Evolutionary conservation across 2,329 filamentous ascomycete species (phyloP).

Genomic region (Trichothecium roseum): DNA sequence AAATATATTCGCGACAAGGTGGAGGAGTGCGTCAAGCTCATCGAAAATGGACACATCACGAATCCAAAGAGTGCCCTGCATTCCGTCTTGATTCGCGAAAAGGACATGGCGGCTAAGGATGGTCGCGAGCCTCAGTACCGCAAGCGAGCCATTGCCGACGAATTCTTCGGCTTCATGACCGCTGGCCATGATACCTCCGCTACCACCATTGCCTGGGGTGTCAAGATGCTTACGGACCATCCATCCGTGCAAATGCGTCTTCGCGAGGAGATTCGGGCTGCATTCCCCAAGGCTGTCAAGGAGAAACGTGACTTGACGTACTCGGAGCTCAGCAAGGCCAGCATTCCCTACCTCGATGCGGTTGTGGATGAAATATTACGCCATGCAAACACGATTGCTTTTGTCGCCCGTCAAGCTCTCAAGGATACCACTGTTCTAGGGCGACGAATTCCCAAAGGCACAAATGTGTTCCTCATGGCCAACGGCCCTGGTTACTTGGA

Average conservation of each 20-base stretch:
- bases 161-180: slow-evolving; percentile 17
- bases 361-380: slow-evolving; percentile 25
- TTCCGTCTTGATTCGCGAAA: slow-evolving; percentile 20
- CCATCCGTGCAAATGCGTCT: slow-evolving; percentile 15
- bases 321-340: slow-evolving; percentile 15
- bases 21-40: slow-evolving; percentile 10
- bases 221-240: slow-evolving; percentile 13
- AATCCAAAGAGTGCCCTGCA: slow-evolving; percentile 17
- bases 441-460: slow-evolving; percentile 20
- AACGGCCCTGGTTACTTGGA: slow-evolving; percentile 15
- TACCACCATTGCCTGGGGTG: slow-evolving; percentile 15
- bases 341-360: slow-evolving; percentile 24
- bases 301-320: slow-evolving; percentile 13
- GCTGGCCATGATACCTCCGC: slow-evolving; percentile 21
- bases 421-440: slow-evolving; percentile 22
- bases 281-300: slow-evolving; percentile 8
- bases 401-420: slow-evolving; percentile 16
- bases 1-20: slow-evolving; percentile 15
- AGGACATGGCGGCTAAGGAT: slow-evolving; percentile 15
- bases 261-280: slow-evolving; percentile 10
- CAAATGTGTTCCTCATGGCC: slow-evolving; percentile 14
- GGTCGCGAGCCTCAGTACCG: slow-evolving; percentile 15
- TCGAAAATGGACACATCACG: slow-evolving; percentile 8
- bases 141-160: slow-evolving; percentile 16
- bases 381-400: slow-evolving; percentile 12